Percentiles rank a stretch among this genome's conserved stretches.
Evolutionary conservation across 2,329 filamentous ascomycete genomes (phyloP).

Genomic region (Berkeleyomyces rouxiae): DNA sequence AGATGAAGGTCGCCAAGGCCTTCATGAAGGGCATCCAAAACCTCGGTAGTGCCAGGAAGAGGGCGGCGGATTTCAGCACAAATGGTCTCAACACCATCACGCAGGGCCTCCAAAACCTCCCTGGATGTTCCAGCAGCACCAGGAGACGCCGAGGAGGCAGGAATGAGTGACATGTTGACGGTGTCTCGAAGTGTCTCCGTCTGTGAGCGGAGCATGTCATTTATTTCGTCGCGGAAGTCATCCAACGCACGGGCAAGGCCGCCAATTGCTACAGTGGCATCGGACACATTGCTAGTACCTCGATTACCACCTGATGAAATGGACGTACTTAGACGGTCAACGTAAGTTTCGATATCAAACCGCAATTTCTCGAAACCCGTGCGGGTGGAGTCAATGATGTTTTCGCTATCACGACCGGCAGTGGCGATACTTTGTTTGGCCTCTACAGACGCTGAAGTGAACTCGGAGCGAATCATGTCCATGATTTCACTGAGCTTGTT

Average conservation of each 20-base stretch:
- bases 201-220: conserved; percentile 56
- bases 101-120: conserved; percentile 55
- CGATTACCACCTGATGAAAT: conserved; percentile 22
- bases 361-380: conserved; percentile 73
- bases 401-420: conserved; percentile 68
- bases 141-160: conserved; percentile 28
- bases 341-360: conserved; percentile 63
- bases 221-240: conserved; percentile 49
- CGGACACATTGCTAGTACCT: conserved; percentile 33
- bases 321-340: conserved; percentile 47
- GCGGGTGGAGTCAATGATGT: conserved; percentile 73
- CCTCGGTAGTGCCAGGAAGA: conserved; percentile 61
- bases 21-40: conserved; percentile 78
- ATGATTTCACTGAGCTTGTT: conserved; percentile 48
- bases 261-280: conserved; percentile 55
- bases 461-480: conserved; percentile 40
- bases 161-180: conserved; percentile 52
- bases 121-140: conserved; percentile 20
- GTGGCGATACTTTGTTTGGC: conserved; percentile 65
- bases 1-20: conserved; percentile 61
- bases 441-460: conserved; percentile 42
- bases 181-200: conserved; percentile 68
- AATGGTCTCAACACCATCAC: conserved; percentile 56
- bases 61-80: conserved; percentile 56
- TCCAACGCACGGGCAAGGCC: conserved; percentile 38